A percentile compares a stretch with the other conserved stretches of the same genome.
phyloP scores from a whole-genome alignment of 192 early-diverging fungal genomes.

The Polychytrium aggregatum region DNA sequence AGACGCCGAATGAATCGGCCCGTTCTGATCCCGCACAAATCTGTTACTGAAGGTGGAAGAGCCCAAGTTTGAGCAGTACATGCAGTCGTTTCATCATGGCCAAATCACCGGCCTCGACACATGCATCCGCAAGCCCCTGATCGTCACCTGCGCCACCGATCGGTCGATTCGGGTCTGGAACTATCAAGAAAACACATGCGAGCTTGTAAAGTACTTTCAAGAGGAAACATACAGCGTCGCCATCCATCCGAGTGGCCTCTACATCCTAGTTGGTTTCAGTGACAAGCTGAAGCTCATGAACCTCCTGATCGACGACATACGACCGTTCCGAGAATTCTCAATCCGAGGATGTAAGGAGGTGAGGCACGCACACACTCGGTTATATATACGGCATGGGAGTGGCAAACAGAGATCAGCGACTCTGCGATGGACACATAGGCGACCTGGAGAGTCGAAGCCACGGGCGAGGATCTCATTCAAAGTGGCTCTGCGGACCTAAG shows the following conservation, averaged over 20 bases:
- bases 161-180: constrained; percentile 50
- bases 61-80: constrained; percentile 26
- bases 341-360: constrained; percentile 41
- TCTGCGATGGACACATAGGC: not conserved
- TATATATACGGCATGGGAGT: not conserved
- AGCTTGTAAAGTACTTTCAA: constrained; percentile 36
- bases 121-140: constrained; percentile 40
- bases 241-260: constrained; percentile 47
- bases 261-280: constrained; percentile 41
- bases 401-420: constrained; percentile 1
- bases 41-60: constrained; percentile 18
- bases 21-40: no score
- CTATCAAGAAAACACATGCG: constrained; percentile 40
- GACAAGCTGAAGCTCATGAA: constrained; percentile 43
- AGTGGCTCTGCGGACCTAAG: not conserved
- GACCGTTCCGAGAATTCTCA: constrained; percentile 34
- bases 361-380: no score
- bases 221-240: constrained; percentile 39
- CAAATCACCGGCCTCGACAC: constrained; percentile 39
- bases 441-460: not conserved
- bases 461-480: not conserved
- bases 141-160: constrained; percentile 44
- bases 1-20: not conserved
- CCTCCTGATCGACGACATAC: constrained; percentile 45
- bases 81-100: constrained; percentile 39